Evolutionary conservation across 2,329 filamentous ascomycete genomes (phyloP), one percentile per base, ranked within the genome.

Genomic region (Beauveria varroae): DNA sequence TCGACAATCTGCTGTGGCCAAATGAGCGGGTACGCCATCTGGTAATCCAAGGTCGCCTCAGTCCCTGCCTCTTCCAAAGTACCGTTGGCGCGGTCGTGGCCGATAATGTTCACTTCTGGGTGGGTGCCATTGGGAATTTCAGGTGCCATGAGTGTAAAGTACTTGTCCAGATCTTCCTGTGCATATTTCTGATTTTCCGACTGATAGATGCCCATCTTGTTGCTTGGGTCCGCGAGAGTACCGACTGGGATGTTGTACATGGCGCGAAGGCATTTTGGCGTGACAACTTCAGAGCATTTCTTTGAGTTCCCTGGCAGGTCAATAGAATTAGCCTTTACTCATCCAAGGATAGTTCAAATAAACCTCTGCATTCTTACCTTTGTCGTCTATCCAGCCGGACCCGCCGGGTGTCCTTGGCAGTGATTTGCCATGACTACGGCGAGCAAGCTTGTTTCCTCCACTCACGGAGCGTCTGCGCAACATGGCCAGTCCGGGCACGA

Each of bases 1-100:
- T 79, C 67, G 2, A 77, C 75, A 0, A 77, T 70, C n/a, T 73
- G 74, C 65, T 82, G 79, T 1, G 81, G 81, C 68, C 76, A 82
- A 65, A 83, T 78, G 60, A 83, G 71, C 0, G 79, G 77, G 61
- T 78, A 78, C 18, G 73, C 71, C 28, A 78, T 72, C 62, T 79
- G 68, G 60, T 82, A 80, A 66, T 83, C 81, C 14, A 83, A 74
- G 46, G 78, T 75, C 3, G 74, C 71, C 62, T 81, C 79, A 5
- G 66, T 67, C 2, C 75, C 76, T 1, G 72, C 40, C 8, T 66
- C 9, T 20, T 41, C 51, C 20, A 37, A 26, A 2, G 59, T 50
- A 24, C 63, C 64, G 0, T 69, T 59, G 3, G 64, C 66, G 6
- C 43, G 59, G 3, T 67, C 67, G 37, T 71, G 59, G 18, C 71